phyloP scores from a whole-genome alignment of 169 alveolate species.

The Blepharisma undulans region DNA sequence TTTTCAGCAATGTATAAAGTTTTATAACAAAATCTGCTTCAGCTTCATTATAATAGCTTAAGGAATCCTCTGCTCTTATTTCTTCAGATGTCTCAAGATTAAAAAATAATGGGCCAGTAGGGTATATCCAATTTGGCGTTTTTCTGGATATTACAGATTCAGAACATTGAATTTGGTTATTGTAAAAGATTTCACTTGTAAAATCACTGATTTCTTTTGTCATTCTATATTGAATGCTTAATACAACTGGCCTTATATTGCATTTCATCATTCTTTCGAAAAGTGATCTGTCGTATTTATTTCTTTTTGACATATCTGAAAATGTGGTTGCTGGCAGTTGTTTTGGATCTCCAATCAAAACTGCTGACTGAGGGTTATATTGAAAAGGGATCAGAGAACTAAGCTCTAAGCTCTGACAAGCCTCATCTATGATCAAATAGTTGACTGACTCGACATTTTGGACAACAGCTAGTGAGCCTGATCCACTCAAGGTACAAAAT shows the following conservation, averaged over 20 bases:
- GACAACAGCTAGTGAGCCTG: constrained; percentile 64
- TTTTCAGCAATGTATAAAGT: constrained; percentile 51
- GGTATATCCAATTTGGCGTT: neutral
- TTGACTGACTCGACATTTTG: constrained; percentile 50
- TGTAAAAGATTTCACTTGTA: constrained; percentile 59
- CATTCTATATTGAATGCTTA: constrained; percentile 78
- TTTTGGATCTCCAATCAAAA: constrained; percentile 79
- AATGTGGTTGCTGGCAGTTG: constrained; percentile 80
- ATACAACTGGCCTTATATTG: constrained; percentile 55
- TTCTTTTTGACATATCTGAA: constrained; percentile 55
- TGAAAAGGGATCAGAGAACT: constrained; percentile 69
- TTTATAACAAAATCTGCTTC: constrained; percentile 64
- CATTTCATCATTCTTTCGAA: constrained; percentile 72
- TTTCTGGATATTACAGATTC: neutral
- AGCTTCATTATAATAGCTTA: constrained; percentile 56
- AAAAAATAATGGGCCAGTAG: constrained; percentile 44
- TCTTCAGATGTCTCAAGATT: constrained; percentile 64
- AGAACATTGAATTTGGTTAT: neutral
- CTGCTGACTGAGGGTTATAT: constrained; percentile 60
- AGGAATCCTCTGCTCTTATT: constrained; percentile 50
- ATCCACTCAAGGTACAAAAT: constrained; percentile 68
- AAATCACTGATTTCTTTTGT: constrained; percentile 66
- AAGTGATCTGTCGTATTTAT: constrained; percentile 60
- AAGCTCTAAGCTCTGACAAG: constrained; percentile 76
- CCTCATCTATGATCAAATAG: constrained; percentile 78